These are phyloP conservation scores for Ramalina intermedia DNA, from an alignment of 495 filamentous ascomycete species.

Conservation along the genomic window DNA sequence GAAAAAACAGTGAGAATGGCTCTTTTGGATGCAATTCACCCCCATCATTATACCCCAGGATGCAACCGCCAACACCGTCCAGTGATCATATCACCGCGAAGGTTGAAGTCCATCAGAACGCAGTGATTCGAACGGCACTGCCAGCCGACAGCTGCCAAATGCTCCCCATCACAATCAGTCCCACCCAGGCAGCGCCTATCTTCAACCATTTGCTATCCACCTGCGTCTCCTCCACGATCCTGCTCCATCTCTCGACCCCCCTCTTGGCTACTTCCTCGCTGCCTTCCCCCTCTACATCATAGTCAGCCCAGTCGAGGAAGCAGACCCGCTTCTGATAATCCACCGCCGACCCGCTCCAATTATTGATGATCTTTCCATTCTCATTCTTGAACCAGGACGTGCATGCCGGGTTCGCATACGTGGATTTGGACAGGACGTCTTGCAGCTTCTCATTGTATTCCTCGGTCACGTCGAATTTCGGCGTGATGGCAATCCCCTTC, in stretches of 20 bases:
- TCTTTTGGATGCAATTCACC: too few species aligned
- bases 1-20: too few species aligned
- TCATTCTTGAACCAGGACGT: slow-evolving; percentile 43
- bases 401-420: slow-evolving; percentile 40
- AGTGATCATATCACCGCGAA: too few species aligned
- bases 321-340: slow-evolving; percentile 33
- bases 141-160: background rate
- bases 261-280: background rate
- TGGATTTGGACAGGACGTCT: slow-evolving; percentile 16
- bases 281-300: slow-evolving; percentile 26
- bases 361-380: slow-evolving; percentile 34
- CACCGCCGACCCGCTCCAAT: slow-evolving; percentile 34
- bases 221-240: background rate
- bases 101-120: too few species aligned
- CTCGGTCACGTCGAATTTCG: slow-evolving; percentile 21
- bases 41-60: too few species aligned
- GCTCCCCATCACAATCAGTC: background rate
- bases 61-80: too few species aligned
- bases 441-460: slow-evolving; percentile 36
- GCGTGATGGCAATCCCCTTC: slow-evolving; percentile 32
- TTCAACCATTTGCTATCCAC: background rate
- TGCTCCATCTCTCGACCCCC: background rate
- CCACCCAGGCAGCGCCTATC: background rate
- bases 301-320: slow-evolving; percentile 34
- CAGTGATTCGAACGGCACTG: too few species aligned